Evolutionary conservation across 768 basidiomycete species (phyloP).

Genomic region (Trametes coccinea): DNA sequence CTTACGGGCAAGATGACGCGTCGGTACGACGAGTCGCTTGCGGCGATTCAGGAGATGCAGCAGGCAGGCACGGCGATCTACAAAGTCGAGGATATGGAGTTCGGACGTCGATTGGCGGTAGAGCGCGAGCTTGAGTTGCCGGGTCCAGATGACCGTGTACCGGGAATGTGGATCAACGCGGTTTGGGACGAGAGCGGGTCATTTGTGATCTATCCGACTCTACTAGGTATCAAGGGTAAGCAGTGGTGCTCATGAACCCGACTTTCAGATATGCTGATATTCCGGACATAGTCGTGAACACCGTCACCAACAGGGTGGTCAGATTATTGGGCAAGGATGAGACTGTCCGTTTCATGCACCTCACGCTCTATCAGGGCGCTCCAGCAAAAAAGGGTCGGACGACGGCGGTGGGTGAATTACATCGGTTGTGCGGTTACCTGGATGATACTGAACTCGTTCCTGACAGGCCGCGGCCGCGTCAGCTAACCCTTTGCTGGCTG

Average conservation of each 20-base stretch:
- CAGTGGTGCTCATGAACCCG: not conserved
- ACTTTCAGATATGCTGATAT: not conserved
- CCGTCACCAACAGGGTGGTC: constrained; percentile 88
- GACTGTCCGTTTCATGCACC: constrained; percentile 83
- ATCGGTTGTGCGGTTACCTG: not conserved
- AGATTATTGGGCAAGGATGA: constrained; percentile 93
- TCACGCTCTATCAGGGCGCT: constrained; percentile 90
- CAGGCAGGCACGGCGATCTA: constrained; percentile 93
- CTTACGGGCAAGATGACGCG: constrained; percentile 85
- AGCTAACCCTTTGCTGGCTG: constrained; percentile 90
- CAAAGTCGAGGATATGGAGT: constrained; percentile 98
- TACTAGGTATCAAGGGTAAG: constrained; percentile 93
- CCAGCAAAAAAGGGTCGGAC: constrained; percentile 84
- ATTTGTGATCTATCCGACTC: constrained; percentile 89
- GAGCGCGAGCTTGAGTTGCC: constrained; percentile 90
- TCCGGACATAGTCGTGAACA: constrained; percentile 76
- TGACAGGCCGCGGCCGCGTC: constrained; percentile 90
- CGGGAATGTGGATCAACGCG: constrained; percentile 81
- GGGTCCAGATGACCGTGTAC: constrained; percentile 68
- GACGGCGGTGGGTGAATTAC: constrained; percentile 61
- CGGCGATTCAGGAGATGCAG: constrained; percentile 97
- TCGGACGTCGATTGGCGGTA: constrained; percentile 90
- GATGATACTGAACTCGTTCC: constrained; percentile 11
- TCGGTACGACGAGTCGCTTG: constrained; percentile 92
- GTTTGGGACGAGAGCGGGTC: constrained; percentile 99